Percentiles rank a stretch among this genome's conserved stretches.
These are phyloP conservation scores for Moesziomyces globuligerus DNA, from an alignment of 1,284 basidiomycete species.

Conservation along the genomic window DNA sequence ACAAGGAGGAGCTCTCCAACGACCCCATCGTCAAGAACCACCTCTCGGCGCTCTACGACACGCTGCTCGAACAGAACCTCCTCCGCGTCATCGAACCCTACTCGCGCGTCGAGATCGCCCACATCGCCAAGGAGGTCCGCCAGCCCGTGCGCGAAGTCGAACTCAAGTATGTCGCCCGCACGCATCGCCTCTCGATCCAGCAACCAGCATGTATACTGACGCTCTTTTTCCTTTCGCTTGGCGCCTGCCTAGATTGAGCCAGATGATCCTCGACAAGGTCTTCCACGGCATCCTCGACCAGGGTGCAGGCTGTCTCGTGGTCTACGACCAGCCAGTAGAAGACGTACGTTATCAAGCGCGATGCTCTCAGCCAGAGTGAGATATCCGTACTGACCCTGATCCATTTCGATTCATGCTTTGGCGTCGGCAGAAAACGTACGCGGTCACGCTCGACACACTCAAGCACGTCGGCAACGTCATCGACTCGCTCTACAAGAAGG, in stretches of 20 bases:
- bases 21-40: constrained; percentile 94
- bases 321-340: constrained; percentile 84
- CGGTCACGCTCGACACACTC: constrained; percentile 85
- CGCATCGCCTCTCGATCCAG: too few relatives aligned
- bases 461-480: constrained; percentile 91
- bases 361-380: too few relatives aligned
- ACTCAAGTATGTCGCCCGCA: constrained; percentile 77
- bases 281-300: constrained; percentile 95
- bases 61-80: constrained; percentile 92
- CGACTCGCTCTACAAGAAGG: constrained; percentile 81
- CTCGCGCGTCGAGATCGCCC: constrained; percentile 86
- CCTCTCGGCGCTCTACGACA: constrained; percentile 91
- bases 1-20: constrained; percentile 87
- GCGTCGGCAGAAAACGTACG: constrained; percentile 86
- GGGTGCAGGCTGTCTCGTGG: constrained; percentile 87
- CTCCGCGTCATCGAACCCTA: constrained; percentile 95
- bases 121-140: constrained; percentile 87
- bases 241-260: constrained; percentile 77
- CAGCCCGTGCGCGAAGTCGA: constrained; percentile 93
- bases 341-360: constrained; percentile 73
- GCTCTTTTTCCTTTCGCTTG: neutral
- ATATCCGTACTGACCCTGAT: too few relatives aligned
- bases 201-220: too few relatives aligned
- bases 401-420: too few relatives aligned
- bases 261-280: constrained; percentile 97